These are phyloP conservation scores for Taphrina pruni DNA, from an alignment of 1,139 yeast genomes.

Conservation along the genomic window DNA sequence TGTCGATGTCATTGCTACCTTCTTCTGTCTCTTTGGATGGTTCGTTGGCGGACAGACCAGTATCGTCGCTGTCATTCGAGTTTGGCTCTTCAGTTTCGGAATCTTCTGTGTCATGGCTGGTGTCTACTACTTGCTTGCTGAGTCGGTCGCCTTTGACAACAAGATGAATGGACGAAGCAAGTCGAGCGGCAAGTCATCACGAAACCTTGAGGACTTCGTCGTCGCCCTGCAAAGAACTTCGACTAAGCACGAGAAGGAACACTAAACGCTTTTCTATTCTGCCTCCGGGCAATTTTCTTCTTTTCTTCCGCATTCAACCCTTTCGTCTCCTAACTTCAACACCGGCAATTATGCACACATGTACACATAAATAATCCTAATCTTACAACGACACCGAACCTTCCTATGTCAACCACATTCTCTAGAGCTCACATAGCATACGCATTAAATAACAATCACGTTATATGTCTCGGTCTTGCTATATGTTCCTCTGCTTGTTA, in stretches of 20 bases:
- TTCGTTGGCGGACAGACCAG: conserved; percentile 74
- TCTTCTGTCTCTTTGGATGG: conserved; percentile 75
- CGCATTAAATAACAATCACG: conserved; percentile 13
- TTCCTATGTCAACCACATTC: conserved; percentile 21
- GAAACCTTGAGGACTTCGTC: conserved; percentile 93
- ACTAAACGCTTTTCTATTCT: conserved; percentile 45
- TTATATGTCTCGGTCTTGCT: neutral
- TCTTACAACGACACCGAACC: conserved; percentile 18
- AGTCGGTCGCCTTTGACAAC: conserved; percentile 86
- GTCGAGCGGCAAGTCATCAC: conserved; percentile 63
- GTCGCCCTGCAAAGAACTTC: conserved; percentile 98
- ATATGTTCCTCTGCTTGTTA: too few species aligned
- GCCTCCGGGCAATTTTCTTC: neutral
- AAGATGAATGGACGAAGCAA: conserved; percentile 87
- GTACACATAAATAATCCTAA: conserved; percentile 19
- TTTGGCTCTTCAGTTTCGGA: conserved; percentile 73
- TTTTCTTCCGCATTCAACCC: conserved; percentile 8
- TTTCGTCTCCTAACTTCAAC: conserved; percentile 23
- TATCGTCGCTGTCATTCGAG: conserved; percentile 69
- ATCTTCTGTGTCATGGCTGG: conserved; percentile 74
- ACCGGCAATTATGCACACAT: conserved; percentile 3
- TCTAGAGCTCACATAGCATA: conserved; percentile 21
- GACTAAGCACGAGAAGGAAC: conserved; percentile 85
- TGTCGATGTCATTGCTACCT: conserved; percentile 72
- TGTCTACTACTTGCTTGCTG: conserved; percentile 73